Evolutionary conservation across 768 basidiomycete species (phyloP).

Genomic region (Tylopilus balloui): DNA sequence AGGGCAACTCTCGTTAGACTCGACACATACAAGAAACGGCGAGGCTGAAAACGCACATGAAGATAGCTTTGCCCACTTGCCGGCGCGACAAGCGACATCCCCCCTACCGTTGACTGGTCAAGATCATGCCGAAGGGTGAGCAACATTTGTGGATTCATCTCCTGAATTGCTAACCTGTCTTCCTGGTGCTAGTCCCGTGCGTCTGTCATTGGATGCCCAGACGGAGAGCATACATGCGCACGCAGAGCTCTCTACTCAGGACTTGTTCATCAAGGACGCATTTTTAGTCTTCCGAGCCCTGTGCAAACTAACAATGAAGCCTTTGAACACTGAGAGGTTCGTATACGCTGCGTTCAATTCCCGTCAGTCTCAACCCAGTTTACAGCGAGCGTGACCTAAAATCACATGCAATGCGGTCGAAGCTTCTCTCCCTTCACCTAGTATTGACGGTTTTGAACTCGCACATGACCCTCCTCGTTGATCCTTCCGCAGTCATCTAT

Average conservation of each 20-base stretch:
- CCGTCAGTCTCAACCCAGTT: conserved; percentile 13
- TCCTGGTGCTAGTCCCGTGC: conserved; percentile 27
- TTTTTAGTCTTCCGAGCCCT: conserved; percentile 96
- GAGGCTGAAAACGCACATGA: conserved; percentile 4
- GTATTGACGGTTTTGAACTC: conserved; percentile 89
- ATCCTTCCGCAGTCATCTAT: conserved; percentile 85
- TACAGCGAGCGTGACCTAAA: conserved; percentile 89
- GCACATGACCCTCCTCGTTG: conserved; percentile 86
- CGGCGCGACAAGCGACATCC: not conserved
- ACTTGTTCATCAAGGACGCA: conserved; percentile 94
- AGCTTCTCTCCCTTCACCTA: conserved; percentile 89
- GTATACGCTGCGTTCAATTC: conserved; percentile 15
- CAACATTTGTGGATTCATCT: not conserved
- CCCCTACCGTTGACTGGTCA: conserved; percentile 2
- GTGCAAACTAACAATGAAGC: conserved; percentile 98
- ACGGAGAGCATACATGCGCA: conserved; percentile 19
- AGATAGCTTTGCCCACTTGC: not conserved
- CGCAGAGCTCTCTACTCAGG: conserved; percentile 64
- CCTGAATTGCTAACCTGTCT: conserved; percentile 2
- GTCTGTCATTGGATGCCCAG: conserved; percentile 14
- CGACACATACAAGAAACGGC: not conserved
- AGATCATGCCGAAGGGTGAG: conserved; percentile 19
- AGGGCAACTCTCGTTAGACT: not conserved
- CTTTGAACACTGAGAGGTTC: conserved; percentile 88
- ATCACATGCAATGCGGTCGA: conserved; percentile 96